Conservation (phyloP, 768 basidiomycete species). For the Cystofilobasidium bisporidii region DNA sequence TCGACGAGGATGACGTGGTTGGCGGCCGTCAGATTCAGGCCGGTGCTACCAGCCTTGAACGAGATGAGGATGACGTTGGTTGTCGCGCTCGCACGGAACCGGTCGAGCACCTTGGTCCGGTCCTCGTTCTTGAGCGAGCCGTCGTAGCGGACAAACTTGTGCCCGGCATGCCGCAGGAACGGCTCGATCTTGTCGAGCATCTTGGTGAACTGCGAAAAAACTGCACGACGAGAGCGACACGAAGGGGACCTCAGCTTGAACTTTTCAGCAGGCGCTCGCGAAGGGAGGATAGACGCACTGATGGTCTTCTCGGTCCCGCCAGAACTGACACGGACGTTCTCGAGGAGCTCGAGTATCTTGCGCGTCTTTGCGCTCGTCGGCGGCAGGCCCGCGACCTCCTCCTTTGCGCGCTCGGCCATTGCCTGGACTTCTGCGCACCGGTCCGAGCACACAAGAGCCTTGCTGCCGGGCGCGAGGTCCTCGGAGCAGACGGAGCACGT, state of each 20-base stretch:
- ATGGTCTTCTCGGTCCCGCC: conserved; percentile 75
- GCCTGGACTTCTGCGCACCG: conserved; percentile 5
- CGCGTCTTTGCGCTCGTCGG: conserved; percentile 78
- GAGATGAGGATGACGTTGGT: conserved; percentile 81
- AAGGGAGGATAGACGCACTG: too few species aligned
- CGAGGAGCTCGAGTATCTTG: conserved; percentile 65
- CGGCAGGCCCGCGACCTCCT: conserved; percentile 44
- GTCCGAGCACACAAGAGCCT: conserved; percentile 11
- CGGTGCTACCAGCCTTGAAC: conserved; percentile 88
- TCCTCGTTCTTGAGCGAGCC: conserved; percentile 71
- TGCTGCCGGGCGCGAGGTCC: not conserved
- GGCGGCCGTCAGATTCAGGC: conserved; percentile 46
- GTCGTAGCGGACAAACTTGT: conserved; percentile 79
- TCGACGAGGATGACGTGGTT: conserved; percentile 90
- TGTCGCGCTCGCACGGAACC: conserved; percentile 54
- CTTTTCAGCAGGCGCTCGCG: not conserved
- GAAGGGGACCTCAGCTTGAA: not conserved
- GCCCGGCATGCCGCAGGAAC: conserved; percentile 59
- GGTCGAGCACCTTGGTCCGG: conserved; percentile 63
- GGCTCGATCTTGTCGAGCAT: conserved; percentile 75
- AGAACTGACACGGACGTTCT: conserved; percentile 53
- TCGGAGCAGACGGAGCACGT: conserved; percentile 71
- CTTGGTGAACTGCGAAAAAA: conserved; percentile 71
- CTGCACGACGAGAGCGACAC: not conserved
- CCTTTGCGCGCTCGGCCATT: conserved; percentile 19